Evolutionary conservation across 352 stramenopile species (phyloP), one percentile per base, ranked within the genome.

Genomic region (Globisporangium cylindrosporum): DNA sequence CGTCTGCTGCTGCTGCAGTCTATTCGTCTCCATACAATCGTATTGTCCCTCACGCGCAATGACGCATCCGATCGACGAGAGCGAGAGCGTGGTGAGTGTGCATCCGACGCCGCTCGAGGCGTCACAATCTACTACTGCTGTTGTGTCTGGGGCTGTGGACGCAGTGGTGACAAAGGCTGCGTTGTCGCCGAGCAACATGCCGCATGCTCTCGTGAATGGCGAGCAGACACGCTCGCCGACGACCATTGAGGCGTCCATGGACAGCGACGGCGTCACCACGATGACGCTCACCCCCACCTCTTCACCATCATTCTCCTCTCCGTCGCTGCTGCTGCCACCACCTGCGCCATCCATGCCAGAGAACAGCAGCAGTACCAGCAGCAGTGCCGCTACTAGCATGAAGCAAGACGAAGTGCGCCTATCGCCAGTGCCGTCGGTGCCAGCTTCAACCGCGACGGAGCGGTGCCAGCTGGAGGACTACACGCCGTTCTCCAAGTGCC

Each of bases 381-480:
- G 43, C 22, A 8, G 22, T 51, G 43, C 7, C 1, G 43, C 9
- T 51, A 51, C 43, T 7, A 49, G 8, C 38, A 32, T 9, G 27
- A 93, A 90, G 61, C 65, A 76, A 62, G 78, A 91, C 62, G 85
- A 93, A 62, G 60, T 91, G 57, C 77, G 77, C 20, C 14, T 54
- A 20, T 64, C 61, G 20, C 60, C 61, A 36, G 10, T 51, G 9
- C 54, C 32, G 0, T 34, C 48, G 20, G 51, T 67, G 63, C 22
- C 69, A 62, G 69, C 73, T 49, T 57, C 72, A 41, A 69, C 36
- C 24, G 49, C 22, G 20, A 57, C 68, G 14, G 73, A 82, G 63
- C 82, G 84, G 51, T 95, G 84, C 61, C 78, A 95, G 46, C 79
- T 98, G 43, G 93, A 98, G 71, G 83, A 88, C 62, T 97, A 97